Evolutionary conservation across 2,329 filamentous ascomycete species (phyloP), one percentile per base, ranked within the genome.

Genomic region (Escovopsis weberi): DNA sequence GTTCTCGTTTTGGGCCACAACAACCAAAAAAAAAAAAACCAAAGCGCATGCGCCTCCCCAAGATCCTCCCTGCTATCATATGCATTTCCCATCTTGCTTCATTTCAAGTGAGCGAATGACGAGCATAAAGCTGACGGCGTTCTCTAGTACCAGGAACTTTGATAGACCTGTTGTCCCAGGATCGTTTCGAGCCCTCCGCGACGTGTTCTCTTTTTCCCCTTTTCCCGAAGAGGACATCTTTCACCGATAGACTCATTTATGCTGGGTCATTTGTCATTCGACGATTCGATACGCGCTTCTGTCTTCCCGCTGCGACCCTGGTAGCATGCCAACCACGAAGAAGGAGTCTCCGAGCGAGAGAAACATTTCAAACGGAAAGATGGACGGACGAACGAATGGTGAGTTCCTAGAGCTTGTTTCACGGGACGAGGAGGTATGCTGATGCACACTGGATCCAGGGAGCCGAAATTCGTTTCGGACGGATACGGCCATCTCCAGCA

Each of bases 401-500:
- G 48, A 40, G 53, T 54, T 37, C n/a, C 37, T 19, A 15, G 30
- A 23, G 9, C n/a, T 19, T 15, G 9, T 33, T 37, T 39, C 37
- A 37, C 26, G 19, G 43, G 28, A 33, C 12, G 38, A 28, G 11
- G n/a, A 28, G 6, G 8, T 30, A 11, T 39, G 28, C 12, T 19
- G 18, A 34, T 26, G 15, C n/a, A 52, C 38, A 47, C 39, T n/a
- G 11, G 45, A 6, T n/a, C 32, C 37, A 91, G 85, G 82, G 48
- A 71, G 73, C 51, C 67, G 76, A 36, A 64, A 73, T 44, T 74
- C 70, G 23, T 95, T 96, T 65, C 80, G 82, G 49, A 96, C 89
- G 23, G 89, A 96, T 57, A 69, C 77, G 32, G 85, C 91, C 54
- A 95, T 96, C 48, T 91, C 88, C 7, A 83, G 82, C 50, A 74